Conservation (phyloP, 345 rosid species). For the Gossypium bickii region DNA sequence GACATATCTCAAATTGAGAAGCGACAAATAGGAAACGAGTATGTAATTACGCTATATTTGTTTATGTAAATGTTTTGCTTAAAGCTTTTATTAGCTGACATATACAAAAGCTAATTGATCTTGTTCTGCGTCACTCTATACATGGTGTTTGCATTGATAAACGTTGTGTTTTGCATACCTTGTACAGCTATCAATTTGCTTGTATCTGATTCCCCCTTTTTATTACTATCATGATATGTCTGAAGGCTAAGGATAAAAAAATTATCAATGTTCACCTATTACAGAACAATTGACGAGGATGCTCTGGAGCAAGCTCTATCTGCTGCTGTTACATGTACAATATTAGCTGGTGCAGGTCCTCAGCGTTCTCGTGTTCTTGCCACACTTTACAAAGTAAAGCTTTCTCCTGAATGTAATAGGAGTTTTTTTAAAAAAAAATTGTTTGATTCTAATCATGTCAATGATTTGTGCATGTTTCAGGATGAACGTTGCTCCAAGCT, state of each 20-base stretch:
- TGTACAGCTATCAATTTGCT: not conserved
- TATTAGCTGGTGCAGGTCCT: constrained; percentile 98
- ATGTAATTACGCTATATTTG: constrained; percentile 25
- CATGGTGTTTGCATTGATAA: not conserved
- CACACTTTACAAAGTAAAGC: constrained; percentile 70
- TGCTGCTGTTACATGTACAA: constrained; percentile 96
- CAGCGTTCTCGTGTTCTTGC: constrained; percentile 96
- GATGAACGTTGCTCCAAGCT: constrained; percentile 96
- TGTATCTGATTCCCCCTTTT: not conserved
- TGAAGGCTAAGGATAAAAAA: not conserved
- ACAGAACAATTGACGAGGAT: constrained; percentile 42
- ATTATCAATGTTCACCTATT: constrained; percentile 1
- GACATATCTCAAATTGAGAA: constrained; percentile 94
- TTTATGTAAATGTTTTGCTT: not conserved
- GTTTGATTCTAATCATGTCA: constrained; percentile 1
- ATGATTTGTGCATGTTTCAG: constrained; percentile 42
- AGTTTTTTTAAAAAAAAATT: not conserved
- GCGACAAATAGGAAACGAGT: constrained; percentile 94
- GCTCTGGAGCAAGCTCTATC: constrained; percentile 89
- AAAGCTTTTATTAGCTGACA: not conserved
- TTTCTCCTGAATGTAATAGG: not conserved
- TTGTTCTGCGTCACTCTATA: not conserved
- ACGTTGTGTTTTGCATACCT: not conserved
- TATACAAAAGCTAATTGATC: not conserved
- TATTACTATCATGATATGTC: not conserved